Conservation (phyloP, 352 stramenopile species). For the Pythium periplocum region DNA sequence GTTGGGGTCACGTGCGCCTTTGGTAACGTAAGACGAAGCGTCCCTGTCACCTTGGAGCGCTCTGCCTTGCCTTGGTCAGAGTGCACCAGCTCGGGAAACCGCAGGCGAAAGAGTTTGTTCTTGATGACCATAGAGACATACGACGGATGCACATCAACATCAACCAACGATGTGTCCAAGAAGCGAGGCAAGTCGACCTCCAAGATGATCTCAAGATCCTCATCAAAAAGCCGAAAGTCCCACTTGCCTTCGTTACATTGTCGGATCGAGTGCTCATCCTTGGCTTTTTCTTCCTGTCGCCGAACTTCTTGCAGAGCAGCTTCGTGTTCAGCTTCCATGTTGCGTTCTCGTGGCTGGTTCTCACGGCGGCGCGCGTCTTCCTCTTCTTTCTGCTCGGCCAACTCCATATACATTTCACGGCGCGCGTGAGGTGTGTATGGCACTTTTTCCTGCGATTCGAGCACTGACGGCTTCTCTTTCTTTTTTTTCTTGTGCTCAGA, state of each 20-base stretch:
- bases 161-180: slow-evolving; percentile 90
- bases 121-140: slow-evolving; percentile 93
- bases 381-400: slow-evolving; percentile 91
- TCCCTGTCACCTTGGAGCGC: slow-evolving; percentile 45
- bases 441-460: slow-evolving; percentile 49
- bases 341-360: slow-evolving; percentile 79
- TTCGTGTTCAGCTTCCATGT: slow-evolving; percentile 85
- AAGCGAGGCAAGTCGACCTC: slow-evolving; percentile 83
- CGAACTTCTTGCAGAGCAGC: slow-evolving; percentile 36
- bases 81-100: slow-evolving; percentile 53
- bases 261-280: slow-evolving; percentile 29
- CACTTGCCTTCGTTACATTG: slow-evolving; percentile 92
- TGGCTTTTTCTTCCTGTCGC: slow-evolving; percentile 19
- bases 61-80: slow-evolving; percentile 48
- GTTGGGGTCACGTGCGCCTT: slow-evolving; percentile 40
- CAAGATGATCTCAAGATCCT: slow-evolving; percentile 57
- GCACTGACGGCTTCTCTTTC: slow-evolving; percentile 27
- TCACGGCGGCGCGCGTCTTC: slow-evolving; percentile 79
- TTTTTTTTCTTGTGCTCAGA: slow-evolving; percentile 21
- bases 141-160: slow-evolving; percentile 91
- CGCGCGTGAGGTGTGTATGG: slow-evolving; percentile 61
- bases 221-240: slow-evolving; percentile 76
- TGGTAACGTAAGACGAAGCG: slow-evolving; percentile 42
- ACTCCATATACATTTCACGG: slow-evolving; percentile 89
- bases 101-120: slow-evolving; percentile 81